Base-by-base conservation (phyloP, 495 filamentous ascomycete genomes). In the Xylaria intraflava region DNA sequence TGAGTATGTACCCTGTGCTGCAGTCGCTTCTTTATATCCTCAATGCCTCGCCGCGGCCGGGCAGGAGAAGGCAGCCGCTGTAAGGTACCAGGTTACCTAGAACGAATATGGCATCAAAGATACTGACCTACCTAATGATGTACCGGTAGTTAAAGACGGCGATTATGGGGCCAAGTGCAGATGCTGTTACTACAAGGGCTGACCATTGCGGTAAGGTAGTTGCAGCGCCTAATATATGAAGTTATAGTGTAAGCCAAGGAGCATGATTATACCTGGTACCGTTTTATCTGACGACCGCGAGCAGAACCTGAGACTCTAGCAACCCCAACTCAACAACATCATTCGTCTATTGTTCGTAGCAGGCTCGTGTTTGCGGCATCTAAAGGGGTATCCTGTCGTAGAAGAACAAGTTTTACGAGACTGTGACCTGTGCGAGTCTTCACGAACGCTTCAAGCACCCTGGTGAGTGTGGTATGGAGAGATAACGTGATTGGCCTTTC, bases 401-500 rank as follows among this genome's bases (percentile, higher is more conserved):
- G 44, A 11, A 33, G 52, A 42, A 55, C 22, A 24, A 43, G 14
- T 36, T n/a, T 41, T 36, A 17, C 36, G 38, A 42, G 44, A 33
- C 4, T n/a, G 16, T 35, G 27, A 36, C 44, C 17, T 24, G 29
- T 36, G 19, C 23, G n/a, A n/a, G n/a, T 1, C 6, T 45, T 20
- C 29, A 55, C 24, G 51, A 41, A 49, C 20, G 29, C 45, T 36
- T 45, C 41, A 16, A 24, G 27, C 16, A 49, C 35, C 35, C 35
- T 19, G 17, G n/a, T 19, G 52, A 20, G 44, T 8, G 26, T 43
- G 2, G 45, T 38, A 30, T 36, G 35, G 27, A 33, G 45, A 42
- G 36, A n/a, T 19, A 51, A 45, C 27, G 38, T 66, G 64, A 64
- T 66, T 66, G 64, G 64, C 36, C 55, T 62, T 56, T 53, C 39